These are phyloP conservation scores for Vitis hybrid DNA, from an alignment of 177 flowering plant genomes.

Conservation along the genomic window DNA sequence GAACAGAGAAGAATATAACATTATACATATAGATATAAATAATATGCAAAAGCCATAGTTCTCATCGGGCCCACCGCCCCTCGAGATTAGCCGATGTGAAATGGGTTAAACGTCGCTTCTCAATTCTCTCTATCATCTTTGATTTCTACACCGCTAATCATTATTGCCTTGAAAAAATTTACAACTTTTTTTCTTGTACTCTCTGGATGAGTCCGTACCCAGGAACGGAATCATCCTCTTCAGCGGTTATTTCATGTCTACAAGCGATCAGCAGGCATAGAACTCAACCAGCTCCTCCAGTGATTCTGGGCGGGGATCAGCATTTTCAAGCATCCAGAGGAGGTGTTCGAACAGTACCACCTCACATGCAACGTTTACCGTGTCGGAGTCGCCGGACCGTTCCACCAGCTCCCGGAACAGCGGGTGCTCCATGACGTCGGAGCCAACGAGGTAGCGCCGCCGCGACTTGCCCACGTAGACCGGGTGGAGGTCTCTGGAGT, in stretches of 20 bases:
- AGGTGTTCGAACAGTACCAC: conserved; percentile 75
- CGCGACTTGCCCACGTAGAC: conserved; percentile 87
- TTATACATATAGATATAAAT: no score
- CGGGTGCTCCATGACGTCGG: conserved; percentile 53
- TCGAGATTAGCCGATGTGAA: conserved; percentile 20
- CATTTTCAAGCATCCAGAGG: conserved; percentile 78
- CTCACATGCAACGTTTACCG: conserved; percentile 57
- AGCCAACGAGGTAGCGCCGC: conserved; percentile 55
- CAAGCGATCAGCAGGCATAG: conserved; percentile 45
- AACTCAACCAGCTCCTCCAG: conserved; percentile 59
- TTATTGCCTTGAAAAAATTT: conserved; percentile 7
- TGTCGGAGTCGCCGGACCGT: conserved; percentile 34
- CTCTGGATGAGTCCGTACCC: no score
- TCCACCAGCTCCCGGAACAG: conserved; percentile 35
- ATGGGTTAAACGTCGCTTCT: conserved; percentile 29
- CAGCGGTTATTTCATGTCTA: neutral
- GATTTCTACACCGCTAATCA: conserved; percentile 19
- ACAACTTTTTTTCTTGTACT: conserved; percentile 1
- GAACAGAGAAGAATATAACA: no score
- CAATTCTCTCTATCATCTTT: conserved; percentile 1
- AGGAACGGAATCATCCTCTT: neutral
- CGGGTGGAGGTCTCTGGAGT: conserved; percentile 35
- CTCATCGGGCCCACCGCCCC: no score
- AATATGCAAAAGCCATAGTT: no score
- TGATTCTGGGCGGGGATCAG: conserved; percentile 65